Evolutionary conservation across 2,329 filamentous ascomycete species (phyloP).

Genomic region (Lachnellula cervina): DNA sequence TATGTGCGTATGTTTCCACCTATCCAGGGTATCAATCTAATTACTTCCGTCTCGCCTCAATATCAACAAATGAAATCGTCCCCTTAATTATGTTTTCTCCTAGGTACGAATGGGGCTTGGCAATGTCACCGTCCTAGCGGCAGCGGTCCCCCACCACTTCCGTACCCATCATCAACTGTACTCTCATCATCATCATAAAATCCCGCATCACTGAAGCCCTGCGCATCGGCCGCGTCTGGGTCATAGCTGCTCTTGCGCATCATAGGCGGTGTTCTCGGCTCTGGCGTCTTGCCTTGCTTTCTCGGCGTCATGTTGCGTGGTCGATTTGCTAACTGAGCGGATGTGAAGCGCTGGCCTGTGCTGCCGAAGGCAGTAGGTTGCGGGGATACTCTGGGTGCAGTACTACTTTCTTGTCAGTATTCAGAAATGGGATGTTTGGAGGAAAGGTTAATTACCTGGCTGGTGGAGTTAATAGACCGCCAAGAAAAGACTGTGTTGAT

Average conservation of each 20-base stretch:
- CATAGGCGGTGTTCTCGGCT: conserved; percentile 54
- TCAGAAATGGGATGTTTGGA: conserved; percentile 32
- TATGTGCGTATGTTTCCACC: no score
- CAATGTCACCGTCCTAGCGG: no score
- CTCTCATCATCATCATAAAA: conserved; percentile 34
- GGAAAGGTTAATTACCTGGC: conserved; percentile 35
- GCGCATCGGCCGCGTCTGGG: conserved; percentile 50
- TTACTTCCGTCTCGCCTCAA: no score
- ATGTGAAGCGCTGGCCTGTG: conserved; percentile 54
- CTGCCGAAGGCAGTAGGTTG: conserved; percentile 59
- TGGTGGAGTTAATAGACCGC: conserved; percentile 86
- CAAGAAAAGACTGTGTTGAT: conserved; percentile 58
- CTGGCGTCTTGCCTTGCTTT: conserved; percentile 36
- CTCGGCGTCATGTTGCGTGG: conserved; percentile 30
- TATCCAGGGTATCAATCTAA: no score
- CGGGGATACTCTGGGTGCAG: background rate
- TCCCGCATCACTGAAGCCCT: conserved; percentile 39
- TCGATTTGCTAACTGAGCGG: conserved; percentile 41
- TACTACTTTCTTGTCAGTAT: background rate
- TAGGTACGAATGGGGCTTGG: no score
- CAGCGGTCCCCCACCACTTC: no score
- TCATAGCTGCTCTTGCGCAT: conserved; percentile 56
- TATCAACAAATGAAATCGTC: no score
- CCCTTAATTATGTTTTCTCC: no score
- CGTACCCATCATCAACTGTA: background rate